These are phyloP conservation scores for Backusella luteola DNA, from an alignment of 192 early-diverging fungal genomes.

Conservation along the genomic window DNA sequence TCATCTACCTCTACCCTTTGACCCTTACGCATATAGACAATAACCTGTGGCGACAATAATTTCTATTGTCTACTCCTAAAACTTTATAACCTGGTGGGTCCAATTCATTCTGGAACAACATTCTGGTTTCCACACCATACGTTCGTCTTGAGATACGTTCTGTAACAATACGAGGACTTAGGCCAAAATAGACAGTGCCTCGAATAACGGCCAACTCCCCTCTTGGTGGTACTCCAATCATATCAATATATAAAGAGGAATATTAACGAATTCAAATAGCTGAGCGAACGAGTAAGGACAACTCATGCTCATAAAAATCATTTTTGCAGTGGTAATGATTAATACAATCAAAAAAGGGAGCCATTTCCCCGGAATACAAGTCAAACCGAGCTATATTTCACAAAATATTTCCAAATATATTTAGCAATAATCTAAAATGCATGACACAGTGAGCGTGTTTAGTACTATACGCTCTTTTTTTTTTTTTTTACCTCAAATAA, in stretches of 20 bases:
- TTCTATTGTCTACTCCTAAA: conserved; percentile 36
- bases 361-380: neutral
- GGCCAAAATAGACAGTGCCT: conserved; percentile 47
- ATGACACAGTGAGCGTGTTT: neutral
- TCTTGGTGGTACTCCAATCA: conserved; percentile 36
- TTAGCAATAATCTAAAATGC: neutral
- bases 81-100: conserved; percentile 47
- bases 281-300: neutral
- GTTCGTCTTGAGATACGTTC: conserved; percentile 36
- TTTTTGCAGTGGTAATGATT: neutral
- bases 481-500: too few species aligned
- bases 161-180: conserved; percentile 29
- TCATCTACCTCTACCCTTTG: conserved; percentile 43
- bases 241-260: neutral
- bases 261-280: neutral
- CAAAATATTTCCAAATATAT: neutral
- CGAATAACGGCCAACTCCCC: conserved; percentile 44
- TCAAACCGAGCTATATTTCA: neutral
- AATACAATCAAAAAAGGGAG: neutral
- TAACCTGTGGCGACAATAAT: conserved; percentile 48
- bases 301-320: neutral
- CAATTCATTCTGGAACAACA: conserved; percentile 40
- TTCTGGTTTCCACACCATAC: conserved; percentile 48
- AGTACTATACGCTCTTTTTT: too few species aligned
- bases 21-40: conserved; percentile 43